Base-by-base conservation (phyloP, 2,329 filamentous ascomycete species). In the Blastomyces gilchristii region DNA sequence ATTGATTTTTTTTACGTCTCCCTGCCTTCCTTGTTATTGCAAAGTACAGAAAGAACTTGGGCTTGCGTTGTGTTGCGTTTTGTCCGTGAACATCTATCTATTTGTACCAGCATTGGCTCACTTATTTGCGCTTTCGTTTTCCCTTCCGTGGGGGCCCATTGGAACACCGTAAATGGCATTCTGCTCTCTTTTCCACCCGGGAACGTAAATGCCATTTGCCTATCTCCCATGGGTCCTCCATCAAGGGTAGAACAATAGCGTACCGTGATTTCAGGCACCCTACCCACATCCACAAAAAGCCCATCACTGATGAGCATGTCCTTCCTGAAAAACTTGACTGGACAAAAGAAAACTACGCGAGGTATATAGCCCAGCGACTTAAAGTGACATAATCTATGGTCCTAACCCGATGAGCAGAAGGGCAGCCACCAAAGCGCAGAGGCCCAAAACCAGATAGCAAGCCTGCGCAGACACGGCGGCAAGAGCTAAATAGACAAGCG, bases 401-500 rank as follows among this genome's bases (percentile, higher is more conserved):
- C 12, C 57, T 59, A 49, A 59, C 25, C 0, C 14, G 16, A 47
- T 49, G 66, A 64, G 63, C 70, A 88, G 92, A 96, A 80, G 92
- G 91, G 56, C 88, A 94, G 71, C 82, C 88, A 9, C 86, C 90
- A 2, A 99, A 97, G 78, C 86, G 90, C 68, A 86, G 94, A 75
- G 94, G 94, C 1, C 94, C 94, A 0, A 97, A 97, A 74, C 94
- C 94, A 25, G 94, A 97, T 75, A 95, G 89, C 79, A 97, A 96
- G 73, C 94, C 94, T 22, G 93, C 94, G 54, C 79, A 96, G 70
- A 97, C 93, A 25, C 84, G 93, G 66, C 85, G 93, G 67, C 94
- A 97, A 73, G 93, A 97, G 75, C 80, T 97, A 65, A 97, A 97
- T 73, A 85, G 94, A 67, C 93, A 97, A 78, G 94, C 94, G 39